These are phyloP conservation scores for Stachybotrys elegans DNA, from an alignment of 2,329 filamentous ascomycete genomes.

Conservation along the genomic window DNA sequence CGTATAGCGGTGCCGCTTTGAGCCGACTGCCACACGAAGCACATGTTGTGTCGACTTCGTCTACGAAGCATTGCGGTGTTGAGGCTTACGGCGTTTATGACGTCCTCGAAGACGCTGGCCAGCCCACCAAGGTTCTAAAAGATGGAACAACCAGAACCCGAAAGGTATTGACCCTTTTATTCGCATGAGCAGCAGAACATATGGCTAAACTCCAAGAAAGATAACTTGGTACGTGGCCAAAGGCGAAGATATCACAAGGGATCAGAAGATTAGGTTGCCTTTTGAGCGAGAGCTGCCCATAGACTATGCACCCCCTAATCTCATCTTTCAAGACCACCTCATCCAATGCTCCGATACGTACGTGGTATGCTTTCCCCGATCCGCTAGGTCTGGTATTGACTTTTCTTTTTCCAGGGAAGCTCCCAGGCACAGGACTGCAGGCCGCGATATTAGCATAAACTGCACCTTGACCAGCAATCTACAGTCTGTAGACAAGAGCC, in stretches of 20 bases:
- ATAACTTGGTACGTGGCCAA: slow-evolving; percentile 13
- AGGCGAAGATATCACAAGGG: slow-evolving; percentile 10
- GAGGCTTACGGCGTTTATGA: neutral
- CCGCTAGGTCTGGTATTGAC: neutral
- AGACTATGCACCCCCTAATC: neutral
- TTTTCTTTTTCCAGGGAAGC: neutral
- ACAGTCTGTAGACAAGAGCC: neutral
- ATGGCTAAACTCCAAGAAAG: too few species aligned
- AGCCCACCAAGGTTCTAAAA: neutral
- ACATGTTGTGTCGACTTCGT: slow-evolving; percentile 8
- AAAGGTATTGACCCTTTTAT: neutral
- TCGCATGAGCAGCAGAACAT: too few species aligned
- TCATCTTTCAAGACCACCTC: neutral
- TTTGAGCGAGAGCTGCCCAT: neutral
- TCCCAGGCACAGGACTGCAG: neutral
- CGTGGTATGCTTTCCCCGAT: neutral
- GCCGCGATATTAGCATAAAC: neutral
- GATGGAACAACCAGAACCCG: neutral
- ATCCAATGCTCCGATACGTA: neutral
- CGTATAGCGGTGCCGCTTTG: slow-evolving; percentile 11
- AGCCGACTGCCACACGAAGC: slow-evolving; percentile 8
- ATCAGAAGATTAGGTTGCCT: slow-evolving; percentile 7
- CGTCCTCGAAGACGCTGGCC: slow-evolving; percentile 2
- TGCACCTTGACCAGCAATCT: neutral
- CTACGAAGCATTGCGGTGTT: slow-evolving; percentile 8